phyloP scores from a whole-genome alignment of 768 basidiomycete genomes.

The Terana coerulea region DNA sequence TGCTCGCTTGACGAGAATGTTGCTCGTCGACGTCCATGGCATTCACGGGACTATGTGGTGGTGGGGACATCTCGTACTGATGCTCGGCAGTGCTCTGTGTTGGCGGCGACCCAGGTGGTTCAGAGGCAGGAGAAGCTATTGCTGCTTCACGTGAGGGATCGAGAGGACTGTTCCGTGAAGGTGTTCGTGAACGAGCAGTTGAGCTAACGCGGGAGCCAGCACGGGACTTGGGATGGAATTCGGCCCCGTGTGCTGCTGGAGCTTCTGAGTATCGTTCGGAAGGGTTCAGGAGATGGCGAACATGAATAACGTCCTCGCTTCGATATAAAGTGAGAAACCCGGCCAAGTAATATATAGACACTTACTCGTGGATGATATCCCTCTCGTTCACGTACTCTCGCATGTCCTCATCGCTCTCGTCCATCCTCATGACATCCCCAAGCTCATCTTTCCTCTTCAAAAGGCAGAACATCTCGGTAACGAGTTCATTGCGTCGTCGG shows the following conservation, averaged over 20 bases:
- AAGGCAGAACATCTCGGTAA: conserved; percentile 69
- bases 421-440: conserved; percentile 35
- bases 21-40: conserved; percentile 1
- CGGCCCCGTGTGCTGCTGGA: too few relatives aligned
- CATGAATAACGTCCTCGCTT: too few relatives aligned
- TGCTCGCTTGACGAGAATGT: too few relatives aligned
- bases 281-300: too few relatives aligned
- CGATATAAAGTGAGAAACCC: too few relatives aligned
- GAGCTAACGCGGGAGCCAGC: background rate
- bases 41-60: background rate
- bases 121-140: conserved; percentile 22
- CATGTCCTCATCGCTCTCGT: conserved; percentile 40
- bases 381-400: conserved; percentile 52
- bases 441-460: conserved; percentile 49
- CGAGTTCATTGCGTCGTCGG: conserved; percentile 62
- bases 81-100: conserved; percentile 1
- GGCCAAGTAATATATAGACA: too few relatives aligned
- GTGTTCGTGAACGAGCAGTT: background rate
- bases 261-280: too few relatives aligned
- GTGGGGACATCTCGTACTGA: conserved; percentile 1
- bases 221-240: too few relatives aligned
- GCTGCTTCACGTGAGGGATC: background rate
- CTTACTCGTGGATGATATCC: conserved; percentile 51
- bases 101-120: conserved; percentile 18
- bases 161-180: conserved; percentile 1